Evolutionary conservation across 306 rosid species (phyloP), one percentile per base, ranked within the genome.

Genomic region (Vigna nakashimae): DNA sequence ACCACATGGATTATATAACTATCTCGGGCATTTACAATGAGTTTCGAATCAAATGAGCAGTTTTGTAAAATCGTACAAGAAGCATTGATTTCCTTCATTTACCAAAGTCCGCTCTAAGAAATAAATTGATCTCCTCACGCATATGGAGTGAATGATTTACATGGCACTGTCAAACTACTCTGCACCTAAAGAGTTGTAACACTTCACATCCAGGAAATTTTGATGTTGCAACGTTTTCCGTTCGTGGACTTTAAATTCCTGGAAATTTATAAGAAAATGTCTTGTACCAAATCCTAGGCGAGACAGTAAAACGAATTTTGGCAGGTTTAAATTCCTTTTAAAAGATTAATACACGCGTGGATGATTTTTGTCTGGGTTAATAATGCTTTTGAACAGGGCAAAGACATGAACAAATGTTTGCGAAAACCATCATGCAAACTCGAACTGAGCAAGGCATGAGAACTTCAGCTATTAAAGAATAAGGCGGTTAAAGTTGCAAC

Each of bases 11-110:
- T 56, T 18, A 50, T 69, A 28, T 52, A 17, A 40, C 9, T 26
- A 26, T 26, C 28, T 26, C 24, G 28, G 46, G 15, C 66, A 26
- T 6, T 51, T 55, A 57, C 36, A 51, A 18, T 36, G 50, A 42
- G 60, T 74, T 56, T 48, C 59, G 13, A 74, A 57, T 5, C 12
- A 52, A 63, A 80, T 7, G 2, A 64, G 1, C 42, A 36, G 42
- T 57, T 15, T 48, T 12, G 17, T 55, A 22, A 50, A 30, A 22
- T 71, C 13, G 34, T 48, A 48, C 24, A 7, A 32, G 36, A 7
- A 32, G 36, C 36, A 36, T 22, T 71, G 17, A 55, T 59, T 60
- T 20, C 36, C 60, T 16, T 20, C 26, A 12, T 22, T 56, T 4
- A 1, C 16, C 32, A 22, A 56, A 56, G 6, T 20, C 32, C 20